phyloP scores from a whole-genome alignment of 1,139 yeast species.

The Arxiozyma bovina region DNA sequence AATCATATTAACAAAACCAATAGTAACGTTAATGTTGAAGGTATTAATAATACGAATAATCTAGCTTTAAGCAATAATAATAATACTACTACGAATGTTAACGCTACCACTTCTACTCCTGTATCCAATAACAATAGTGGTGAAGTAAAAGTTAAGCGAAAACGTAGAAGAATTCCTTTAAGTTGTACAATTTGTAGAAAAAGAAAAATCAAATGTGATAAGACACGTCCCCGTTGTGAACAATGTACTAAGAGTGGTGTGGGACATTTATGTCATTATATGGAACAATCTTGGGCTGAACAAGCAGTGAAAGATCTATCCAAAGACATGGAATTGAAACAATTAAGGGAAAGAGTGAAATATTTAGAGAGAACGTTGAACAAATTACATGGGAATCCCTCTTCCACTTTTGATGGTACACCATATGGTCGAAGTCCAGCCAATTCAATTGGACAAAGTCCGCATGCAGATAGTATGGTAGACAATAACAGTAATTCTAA shows the following conservation, averaged over 20 bases:
- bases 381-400: constrained; percentile 21
- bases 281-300: constrained; percentile 50
- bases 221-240: constrained; percentile 53
- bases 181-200: constrained; percentile 43
- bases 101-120: neutral
- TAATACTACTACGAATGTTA: neutral
- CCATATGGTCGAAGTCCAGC: constrained; percentile 4
- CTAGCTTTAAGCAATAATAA: neutral
- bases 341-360: constrained; percentile 28
- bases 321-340: constrained; percentile 31
- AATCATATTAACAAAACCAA: neutral
- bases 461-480: neutral
- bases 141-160: constrained; percentile 23
- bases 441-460: neutral
- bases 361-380: constrained; percentile 26
- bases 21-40: neutral
- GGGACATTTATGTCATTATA: constrained; percentile 62
- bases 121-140: neutral
- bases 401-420: constrained; percentile 4
- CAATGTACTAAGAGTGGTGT: constrained; percentile 66
- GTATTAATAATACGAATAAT: neutral
- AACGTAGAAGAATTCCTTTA: constrained; percentile 41
- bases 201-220: constrained; percentile 50
- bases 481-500: neutral
- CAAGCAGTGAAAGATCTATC: constrained; percentile 44